These are phyloP conservation scores for Penicillium freii DNA, from an alignment of 2,329 filamentous ascomycete genomes.

Conservation along the genomic window DNA sequence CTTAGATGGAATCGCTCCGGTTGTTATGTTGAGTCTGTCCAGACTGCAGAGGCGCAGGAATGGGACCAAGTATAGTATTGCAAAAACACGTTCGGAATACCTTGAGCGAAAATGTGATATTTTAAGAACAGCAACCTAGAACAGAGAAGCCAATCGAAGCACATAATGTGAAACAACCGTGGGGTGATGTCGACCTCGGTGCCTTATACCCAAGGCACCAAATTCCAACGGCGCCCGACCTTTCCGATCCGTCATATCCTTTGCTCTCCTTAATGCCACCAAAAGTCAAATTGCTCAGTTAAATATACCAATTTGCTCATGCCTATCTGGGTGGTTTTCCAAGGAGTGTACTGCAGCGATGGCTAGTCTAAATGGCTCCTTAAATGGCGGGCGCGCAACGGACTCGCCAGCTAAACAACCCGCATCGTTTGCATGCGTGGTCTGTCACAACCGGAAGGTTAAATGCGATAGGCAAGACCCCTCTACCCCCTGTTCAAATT, in stretches of 20 bases:
- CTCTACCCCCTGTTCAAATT: conserved; percentile 50
- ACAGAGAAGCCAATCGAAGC: neutral
- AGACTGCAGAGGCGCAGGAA: neutral
- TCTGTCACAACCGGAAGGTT: conserved; percentile 44
- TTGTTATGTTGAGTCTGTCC: neutral
- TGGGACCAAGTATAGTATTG: neutral
- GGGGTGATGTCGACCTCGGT: neutral
- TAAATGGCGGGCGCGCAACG: neutral
- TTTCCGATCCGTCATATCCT: neutral
- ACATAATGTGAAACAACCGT: conserved; percentile 1
- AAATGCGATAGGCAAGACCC: conserved; percentile 45
- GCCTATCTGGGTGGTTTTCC: neutral
- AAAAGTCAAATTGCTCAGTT: neutral
- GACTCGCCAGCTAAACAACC: conserved; percentile 22
- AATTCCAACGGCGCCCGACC: neutral
- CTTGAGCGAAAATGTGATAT: neutral
- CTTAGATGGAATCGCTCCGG: neutral
- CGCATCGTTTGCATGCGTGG: conserved; percentile 32
- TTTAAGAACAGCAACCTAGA: neutral
- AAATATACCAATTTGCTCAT: neutral
- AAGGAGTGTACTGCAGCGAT: neutral
- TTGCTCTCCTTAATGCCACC: neutral
- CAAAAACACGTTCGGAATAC: neutral
- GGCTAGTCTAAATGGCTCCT: neutral
- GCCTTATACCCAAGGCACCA: neutral